Evolutionary conservation across 176 grass and related monocot species (phyloP).

Genomic region (Ensete ventricosum): DNA sequence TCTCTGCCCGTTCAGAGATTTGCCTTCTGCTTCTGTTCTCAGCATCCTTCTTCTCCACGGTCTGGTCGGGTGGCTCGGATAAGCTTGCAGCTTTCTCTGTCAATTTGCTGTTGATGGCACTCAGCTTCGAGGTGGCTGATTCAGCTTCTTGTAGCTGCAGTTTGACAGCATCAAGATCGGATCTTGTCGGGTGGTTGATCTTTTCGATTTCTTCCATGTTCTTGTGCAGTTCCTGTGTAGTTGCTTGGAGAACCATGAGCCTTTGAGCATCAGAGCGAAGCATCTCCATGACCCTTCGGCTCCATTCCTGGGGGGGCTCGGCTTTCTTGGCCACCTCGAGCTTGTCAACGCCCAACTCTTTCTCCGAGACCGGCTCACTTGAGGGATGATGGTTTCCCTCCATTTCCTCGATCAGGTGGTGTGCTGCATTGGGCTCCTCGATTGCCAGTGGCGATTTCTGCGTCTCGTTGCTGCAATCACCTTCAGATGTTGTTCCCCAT

Average conservation of each 20-base stretch:
- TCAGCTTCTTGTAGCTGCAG: slow-evolving; percentile 58
- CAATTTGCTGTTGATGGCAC: slow-evolving; percentile 69
- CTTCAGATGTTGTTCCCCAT: slow-evolving; percentile 6
- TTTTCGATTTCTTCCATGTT: slow-evolving; percentile 40
- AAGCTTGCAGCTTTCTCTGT: slow-evolving; percentile 63
- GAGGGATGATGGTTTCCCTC: slow-evolving; percentile 34
- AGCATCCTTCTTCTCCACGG: slow-evolving; percentile 29
- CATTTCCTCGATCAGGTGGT: slow-evolving; percentile 13
- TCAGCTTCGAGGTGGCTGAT: slow-evolving; percentile 51
- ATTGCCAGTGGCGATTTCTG: slow-evolving; percentile 25
- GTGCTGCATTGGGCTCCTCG: slow-evolving; percentile 23
- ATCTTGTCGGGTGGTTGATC: background rate
- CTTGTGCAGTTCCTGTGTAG: slow-evolving; percentile 44
- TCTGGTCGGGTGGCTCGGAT: slow-evolving; percentile 17
- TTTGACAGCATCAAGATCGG: slow-evolving; percentile 43
- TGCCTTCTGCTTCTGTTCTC: slow-evolving; percentile 64
- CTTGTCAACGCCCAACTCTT: slow-evolving; percentile 76
- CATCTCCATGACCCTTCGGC: slow-evolving; percentile 55
- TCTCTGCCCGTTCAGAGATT: slow-evolving; percentile 59
- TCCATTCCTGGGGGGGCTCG: slow-evolving; percentile 62
- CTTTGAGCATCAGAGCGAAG: slow-evolving; percentile 54
- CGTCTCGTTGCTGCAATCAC: background rate
- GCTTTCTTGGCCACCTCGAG: slow-evolving; percentile 34
- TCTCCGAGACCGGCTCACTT: slow-evolving; percentile 46
- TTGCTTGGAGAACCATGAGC: slow-evolving; percentile 45